A percentile compares a stretch with the other conserved stretches of the same genome.
phyloP scores from a whole-genome alignment of 176 grass and related monocot species.

The Lolium perenne region DNA sequence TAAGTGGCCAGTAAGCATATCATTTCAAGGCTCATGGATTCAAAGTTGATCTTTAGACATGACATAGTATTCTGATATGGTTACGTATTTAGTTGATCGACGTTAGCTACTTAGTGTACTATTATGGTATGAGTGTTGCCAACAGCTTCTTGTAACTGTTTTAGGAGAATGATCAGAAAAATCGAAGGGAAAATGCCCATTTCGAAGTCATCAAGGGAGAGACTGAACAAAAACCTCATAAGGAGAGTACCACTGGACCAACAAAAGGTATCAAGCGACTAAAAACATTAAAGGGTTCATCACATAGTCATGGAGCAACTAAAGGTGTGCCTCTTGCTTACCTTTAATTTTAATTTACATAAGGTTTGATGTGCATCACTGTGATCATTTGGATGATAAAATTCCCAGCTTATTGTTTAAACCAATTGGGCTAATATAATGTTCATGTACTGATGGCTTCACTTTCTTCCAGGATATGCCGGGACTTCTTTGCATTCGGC shows the following conservation, averaged over 20 bases:
- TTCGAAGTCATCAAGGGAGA: conserved; percentile 46
- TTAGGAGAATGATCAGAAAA: conserved; percentile 54
- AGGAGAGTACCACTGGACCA: conserved; percentile 45
- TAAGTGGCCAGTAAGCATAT: neutral
- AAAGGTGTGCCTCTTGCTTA: conserved; percentile 47
- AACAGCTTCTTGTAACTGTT: conserved; percentile 32
- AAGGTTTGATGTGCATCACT: conserved; percentile 1
- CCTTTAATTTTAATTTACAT: conserved; percentile 15
- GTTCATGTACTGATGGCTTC: conserved; percentile 24
- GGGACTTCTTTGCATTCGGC: conserved; percentile 39
- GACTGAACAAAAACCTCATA: conserved; percentile 44
- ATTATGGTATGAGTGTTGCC: conserved; percentile 22
- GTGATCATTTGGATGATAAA: conserved; percentile 17
- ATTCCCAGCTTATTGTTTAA: neutral
- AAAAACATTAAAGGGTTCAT: conserved; percentile 54
- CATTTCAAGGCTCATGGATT: conserved; percentile 1
- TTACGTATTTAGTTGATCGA: neutral
- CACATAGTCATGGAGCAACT: conserved; percentile 43
- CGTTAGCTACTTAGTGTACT: conserved; percentile 26
- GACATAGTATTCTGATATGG: neutral
- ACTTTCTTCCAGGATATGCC: conserved; percentile 62
- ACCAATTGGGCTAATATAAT: neutral
- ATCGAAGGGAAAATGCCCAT: conserved; percentile 48
- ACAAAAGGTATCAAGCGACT: conserved; percentile 48
- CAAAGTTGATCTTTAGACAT: conserved; percentile 23